Evolutionary conservation across 192 early-diverging fungal genomes (phyloP).

Genomic region (Cetraspora pellucida): DNA sequence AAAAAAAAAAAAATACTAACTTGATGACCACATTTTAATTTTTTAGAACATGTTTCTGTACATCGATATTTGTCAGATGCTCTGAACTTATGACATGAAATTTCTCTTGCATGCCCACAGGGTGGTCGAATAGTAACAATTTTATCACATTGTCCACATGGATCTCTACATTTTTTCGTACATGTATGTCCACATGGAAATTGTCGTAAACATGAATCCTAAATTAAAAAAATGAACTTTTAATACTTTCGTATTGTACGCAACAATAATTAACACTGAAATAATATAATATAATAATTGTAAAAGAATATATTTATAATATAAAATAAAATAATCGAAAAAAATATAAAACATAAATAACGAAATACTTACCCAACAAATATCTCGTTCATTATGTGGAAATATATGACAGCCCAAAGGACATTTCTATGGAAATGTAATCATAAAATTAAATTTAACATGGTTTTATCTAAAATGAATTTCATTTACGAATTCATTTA

Average conservation of each 20-base stretch:
- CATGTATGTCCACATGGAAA: constrained; percentile 29
- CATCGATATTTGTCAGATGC: neutral
- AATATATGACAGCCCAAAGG: constrained; percentile 10
- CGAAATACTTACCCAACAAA: constrained; percentile 4
- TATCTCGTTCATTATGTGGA: constrained; percentile 3
- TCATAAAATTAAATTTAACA: no score
- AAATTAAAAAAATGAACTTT: neutral
- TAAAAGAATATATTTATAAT: no score
- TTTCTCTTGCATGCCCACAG: constrained; percentile 21
- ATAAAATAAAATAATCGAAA: no score
- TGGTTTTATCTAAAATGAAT: no score
- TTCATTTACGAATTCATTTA: no score
- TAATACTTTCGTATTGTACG: no score
- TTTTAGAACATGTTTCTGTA: neutral
- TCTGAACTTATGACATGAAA: neutral
- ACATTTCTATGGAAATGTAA: constrained; percentile 1
- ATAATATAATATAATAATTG: no score
- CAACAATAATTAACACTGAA: no score
- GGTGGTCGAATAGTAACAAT: neutral
- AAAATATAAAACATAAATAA: no score
- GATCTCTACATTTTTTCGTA: constrained; percentile 2
- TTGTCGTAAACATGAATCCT: constrained; percentile 9
- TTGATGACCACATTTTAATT: constrained; percentile 14
- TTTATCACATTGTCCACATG: constrained; percentile 3
- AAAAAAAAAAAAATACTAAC: neutral